A percentile compares a stretch with the other conserved stretches of the same genome.
These are phyloP conservation scores for Spathaspora sp. DNA, from an alignment of 1,139 yeast genomes.

Conservation along the genomic window DNA sequence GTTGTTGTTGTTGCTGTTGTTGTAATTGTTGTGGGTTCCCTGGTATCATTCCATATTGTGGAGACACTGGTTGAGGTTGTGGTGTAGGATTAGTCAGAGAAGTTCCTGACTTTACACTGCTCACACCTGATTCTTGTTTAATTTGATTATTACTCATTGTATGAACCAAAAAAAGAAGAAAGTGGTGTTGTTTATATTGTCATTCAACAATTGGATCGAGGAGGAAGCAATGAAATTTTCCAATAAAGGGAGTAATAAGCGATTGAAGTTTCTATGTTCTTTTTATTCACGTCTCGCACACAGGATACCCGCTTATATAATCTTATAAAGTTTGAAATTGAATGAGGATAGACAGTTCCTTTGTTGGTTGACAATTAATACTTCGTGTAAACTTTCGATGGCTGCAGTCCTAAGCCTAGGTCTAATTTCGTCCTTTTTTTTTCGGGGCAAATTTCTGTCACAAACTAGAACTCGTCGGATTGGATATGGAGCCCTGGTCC, in stretches of 20 bases:
- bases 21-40: slow-evolving; percentile 4
- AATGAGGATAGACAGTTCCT: not conserved
- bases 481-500: too few species aligned
- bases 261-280: too few species aligned
- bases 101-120: not conserved
- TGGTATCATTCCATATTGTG: slow-evolving; percentile 1
- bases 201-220: too few species aligned
- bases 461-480: too few species aligned
- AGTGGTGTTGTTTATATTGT: not conserved
- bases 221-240: too few species aligned
- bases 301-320: too few species aligned
- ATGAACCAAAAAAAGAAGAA: not conserved
- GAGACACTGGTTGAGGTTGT: slow-evolving; percentile 1
- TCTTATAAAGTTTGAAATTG: not conserved
- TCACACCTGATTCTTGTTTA: not conserved
- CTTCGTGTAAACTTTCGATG: not conserved
- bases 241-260: too few species aligned
- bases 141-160: not conserved
- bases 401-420: not conserved
- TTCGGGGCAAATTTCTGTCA: too few species aligned
- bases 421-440: not conserved
- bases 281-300: too few species aligned
- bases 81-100: slow-evolving; percentile 4
- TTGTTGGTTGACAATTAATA: not conserved
- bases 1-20: slow-evolving; percentile 6